These are phyloP conservation scores for Aspergillus novofumigatus DNA, from an alignment of 2,329 filamentous ascomycete genomes.

Conservation along the genomic window DNA sequence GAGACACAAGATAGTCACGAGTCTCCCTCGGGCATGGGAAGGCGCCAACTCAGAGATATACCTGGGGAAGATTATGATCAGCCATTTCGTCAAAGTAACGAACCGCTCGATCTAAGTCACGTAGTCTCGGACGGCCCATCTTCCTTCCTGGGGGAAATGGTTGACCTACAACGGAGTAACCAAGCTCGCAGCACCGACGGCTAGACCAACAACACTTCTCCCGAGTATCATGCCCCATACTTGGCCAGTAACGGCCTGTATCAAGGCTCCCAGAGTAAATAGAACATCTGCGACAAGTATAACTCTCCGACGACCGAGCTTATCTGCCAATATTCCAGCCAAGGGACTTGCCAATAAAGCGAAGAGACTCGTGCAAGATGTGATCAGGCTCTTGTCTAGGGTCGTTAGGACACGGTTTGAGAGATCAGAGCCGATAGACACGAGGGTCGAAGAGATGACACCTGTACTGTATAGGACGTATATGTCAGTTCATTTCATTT, in stretches of 20 bases:
- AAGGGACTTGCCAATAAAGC: slow-evolving; percentile 55
- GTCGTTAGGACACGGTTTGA: slow-evolving; percentile 49
- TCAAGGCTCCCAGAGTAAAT: slow-evolving; percentile 43
- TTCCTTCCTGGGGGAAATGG: neutral
- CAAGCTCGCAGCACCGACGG: slow-evolving; percentile 57
- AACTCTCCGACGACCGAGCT: slow-evolving; percentile 44
- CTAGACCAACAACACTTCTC: slow-evolving; percentile 45
- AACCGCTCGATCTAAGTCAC: neutral
- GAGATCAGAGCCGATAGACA: slow-evolving; percentile 53
- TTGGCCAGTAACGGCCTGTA: slow-evolving; percentile 38
- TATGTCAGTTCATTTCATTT: slow-evolving; percentile 11
- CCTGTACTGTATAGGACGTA: slow-evolving; percentile 45
- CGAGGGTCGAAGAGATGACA: slow-evolving; percentile 58
- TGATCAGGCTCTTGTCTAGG: slow-evolving; percentile 56
- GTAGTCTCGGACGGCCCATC: neutral
- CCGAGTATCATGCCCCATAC: slow-evolving; percentile 46
- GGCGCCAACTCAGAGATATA: slow-evolving; percentile 87
- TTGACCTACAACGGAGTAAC: slow-evolving; percentile 65
- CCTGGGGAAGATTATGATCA: slow-evolving; percentile 22
- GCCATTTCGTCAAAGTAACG: neutral
- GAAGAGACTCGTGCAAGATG: slow-evolving; percentile 54
- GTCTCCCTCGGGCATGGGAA: slow-evolving; percentile 66
- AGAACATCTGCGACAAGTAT: slow-evolving; percentile 46
- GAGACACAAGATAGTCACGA: slow-evolving; percentile 77
- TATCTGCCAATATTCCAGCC: slow-evolving; percentile 51